A percentile compares a stretch with the other conserved stretches of the same genome.
Conservation (phyloP, 805 yeast species). For the Kazachstania taianensis region DNA sequence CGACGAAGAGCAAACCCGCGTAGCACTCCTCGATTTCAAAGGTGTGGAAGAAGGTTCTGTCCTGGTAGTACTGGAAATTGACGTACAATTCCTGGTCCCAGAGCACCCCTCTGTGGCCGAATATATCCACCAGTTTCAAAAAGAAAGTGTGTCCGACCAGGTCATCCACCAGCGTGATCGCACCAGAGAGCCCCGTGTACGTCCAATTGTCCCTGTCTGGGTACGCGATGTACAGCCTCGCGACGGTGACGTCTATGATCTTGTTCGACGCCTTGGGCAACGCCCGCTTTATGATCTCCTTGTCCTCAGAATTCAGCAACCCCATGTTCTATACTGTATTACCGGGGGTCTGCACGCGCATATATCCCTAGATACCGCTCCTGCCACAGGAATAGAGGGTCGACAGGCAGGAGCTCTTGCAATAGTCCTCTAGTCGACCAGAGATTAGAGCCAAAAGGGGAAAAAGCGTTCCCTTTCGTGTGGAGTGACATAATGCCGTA, state of each 20-base stretch:
- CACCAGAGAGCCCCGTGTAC: slow-evolving; percentile 84
- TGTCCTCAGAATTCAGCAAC: slow-evolving; percentile 48
- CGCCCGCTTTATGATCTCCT: slow-evolving; percentile 80
- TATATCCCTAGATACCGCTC: no score
- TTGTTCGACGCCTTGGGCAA: slow-evolving; percentile 84
- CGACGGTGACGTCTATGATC: slow-evolving; percentile 82
- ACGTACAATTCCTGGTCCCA: slow-evolving; percentile 97
- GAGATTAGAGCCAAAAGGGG: no score
- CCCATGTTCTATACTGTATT: slow-evolving; percentile 27
- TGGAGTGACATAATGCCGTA: no score
- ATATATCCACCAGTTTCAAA: slow-evolving; percentile 76
- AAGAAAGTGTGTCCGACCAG: slow-evolving; percentile 90
- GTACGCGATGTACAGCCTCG: slow-evolving; percentile 79
- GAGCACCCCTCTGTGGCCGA: slow-evolving; percentile 73
- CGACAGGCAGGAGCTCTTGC: no score
- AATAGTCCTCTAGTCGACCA: no score
- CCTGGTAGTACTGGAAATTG: slow-evolving; percentile 84
- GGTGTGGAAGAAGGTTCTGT: slow-evolving; percentile 87
- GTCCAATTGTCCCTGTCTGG: slow-evolving; percentile 78
- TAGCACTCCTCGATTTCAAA: slow-evolving; percentile 88
- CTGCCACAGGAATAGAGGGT: no score
- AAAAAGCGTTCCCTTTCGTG: no score
- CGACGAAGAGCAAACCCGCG: slow-evolving; percentile 83
- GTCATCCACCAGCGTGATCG: slow-evolving; percentile 80
- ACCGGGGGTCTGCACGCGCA: no score